phyloP scores from a whole-genome alignment of 1,284 basidiomycete species.

The Cryptococcus jaspeensis region DNA sequence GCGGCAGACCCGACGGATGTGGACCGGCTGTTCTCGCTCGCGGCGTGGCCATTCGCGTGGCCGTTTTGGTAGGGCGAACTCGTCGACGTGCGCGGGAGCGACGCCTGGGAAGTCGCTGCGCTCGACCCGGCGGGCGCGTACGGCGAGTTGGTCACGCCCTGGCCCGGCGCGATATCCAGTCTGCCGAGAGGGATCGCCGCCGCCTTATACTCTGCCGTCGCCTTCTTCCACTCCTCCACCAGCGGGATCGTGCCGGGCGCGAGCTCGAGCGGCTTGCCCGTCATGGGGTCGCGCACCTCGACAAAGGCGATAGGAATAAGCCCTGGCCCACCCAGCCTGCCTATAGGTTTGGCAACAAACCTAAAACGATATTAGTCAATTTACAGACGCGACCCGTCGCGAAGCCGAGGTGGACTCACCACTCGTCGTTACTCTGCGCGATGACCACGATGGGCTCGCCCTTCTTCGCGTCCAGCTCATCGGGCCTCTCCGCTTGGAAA shows the following conservation, averaged over 20 bases:
- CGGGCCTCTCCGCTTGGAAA: constrained; percentile 88
- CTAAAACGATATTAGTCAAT: constrained; percentile 37
- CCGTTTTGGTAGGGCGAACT: constrained; percentile 15
- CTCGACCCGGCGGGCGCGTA: constrained; percentile 30
- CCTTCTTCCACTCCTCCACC: constrained; percentile 97
- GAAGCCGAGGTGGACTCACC: constrained; percentile 35
- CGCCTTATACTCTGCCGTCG: constrained; percentile 92
- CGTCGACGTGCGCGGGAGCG: constrained; percentile 34
- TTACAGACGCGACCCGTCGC: not conserved
- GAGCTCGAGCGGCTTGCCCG: constrained; percentile 68
- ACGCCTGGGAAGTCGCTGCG: constrained; percentile 14
- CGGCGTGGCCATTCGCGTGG: constrained; percentile 1
- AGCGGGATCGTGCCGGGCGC: constrained; percentile 78
- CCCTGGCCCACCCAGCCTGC: constrained; percentile 87
- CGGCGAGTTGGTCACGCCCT: constrained; percentile 42
- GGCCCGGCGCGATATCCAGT: constrained; percentile 64
- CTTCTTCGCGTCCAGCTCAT: constrained; percentile 91
- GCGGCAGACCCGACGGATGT: constrained; percentile 9
- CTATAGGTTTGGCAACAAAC: constrained; percentile 83
- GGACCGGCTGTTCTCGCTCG: constrained; percentile 7
- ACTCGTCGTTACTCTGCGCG: constrained; percentile 54
- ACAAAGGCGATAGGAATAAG: constrained; percentile 96
- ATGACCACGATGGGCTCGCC: constrained; percentile 85
- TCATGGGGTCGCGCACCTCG: constrained; percentile 87
- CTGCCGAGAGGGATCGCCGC: constrained; percentile 92